Evolutionary conservation across 2,329 filamentous ascomycete genomes (phyloP).

Genomic region (Fusarium chuoi): DNA sequence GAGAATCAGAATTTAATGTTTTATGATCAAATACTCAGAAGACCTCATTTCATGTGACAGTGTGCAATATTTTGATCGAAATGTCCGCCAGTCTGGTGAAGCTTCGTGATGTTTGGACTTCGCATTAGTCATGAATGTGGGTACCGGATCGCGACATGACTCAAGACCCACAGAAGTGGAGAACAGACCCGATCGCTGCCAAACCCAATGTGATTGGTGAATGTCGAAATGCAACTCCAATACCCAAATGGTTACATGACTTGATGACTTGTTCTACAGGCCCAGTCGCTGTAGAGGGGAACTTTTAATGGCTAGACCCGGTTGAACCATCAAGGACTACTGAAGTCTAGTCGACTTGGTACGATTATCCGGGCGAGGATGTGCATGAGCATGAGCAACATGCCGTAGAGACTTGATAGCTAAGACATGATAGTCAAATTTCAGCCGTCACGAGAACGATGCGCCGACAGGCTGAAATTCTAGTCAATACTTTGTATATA

Average conservation of each 20-base stretch:
- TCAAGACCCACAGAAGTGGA: background rate
- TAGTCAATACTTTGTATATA: background rate
- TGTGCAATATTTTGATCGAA: background rate
- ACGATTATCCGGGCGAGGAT: background rate
- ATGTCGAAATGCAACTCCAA: background rate
- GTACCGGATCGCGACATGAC: background rate
- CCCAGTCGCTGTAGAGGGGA: background rate
- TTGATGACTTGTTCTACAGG: background rate
- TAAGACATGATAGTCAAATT: background rate
- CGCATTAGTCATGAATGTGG: background rate
- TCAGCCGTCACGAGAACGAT: background rate
- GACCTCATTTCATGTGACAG: accelerated
- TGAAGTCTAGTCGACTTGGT: background rate
- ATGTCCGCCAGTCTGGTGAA: background rate
- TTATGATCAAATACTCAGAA: background rate
- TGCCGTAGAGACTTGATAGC: background rate
- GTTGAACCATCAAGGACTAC: background rate
- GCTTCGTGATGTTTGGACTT: background rate
- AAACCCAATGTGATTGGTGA: background rate
- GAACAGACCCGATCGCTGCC: background rate
- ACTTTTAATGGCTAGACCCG: background rate
- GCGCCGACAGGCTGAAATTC: background rate
- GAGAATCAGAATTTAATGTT: slow-evolving; percentile 26
- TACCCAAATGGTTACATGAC: background rate
- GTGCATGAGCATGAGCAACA: background rate